A percentile compares a stretch with the other conserved stretches of the same genome.
phyloP scores from a whole-genome alignment of 1,284 basidiomycete species.

The Cryptococcus amylolentus region DNA sequence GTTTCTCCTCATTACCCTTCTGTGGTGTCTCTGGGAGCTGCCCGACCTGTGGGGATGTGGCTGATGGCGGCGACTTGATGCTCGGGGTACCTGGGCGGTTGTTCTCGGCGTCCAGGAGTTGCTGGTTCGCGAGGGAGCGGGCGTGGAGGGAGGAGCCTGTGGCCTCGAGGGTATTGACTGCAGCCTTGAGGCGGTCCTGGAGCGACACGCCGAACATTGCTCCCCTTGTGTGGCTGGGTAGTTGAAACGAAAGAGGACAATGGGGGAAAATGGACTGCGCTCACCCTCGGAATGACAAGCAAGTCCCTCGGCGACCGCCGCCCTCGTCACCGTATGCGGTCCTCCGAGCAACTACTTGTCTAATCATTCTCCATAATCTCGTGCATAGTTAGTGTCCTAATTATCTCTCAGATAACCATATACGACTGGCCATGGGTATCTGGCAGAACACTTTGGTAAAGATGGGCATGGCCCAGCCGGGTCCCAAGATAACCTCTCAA shows the following conservation, averaged over 20 bases:
- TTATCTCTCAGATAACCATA: too few relatives aligned
- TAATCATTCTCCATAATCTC: too few relatives aligned
- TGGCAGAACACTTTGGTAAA: conserved; percentile 38
- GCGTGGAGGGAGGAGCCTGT: conserved; percentile 37
- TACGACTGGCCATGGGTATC: conserved; percentile 28
- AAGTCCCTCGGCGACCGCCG: too few relatives aligned
- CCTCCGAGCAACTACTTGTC: too few relatives aligned
- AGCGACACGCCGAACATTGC: conserved; percentile 35
- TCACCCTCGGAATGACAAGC: too few relatives aligned
- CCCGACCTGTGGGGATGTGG: not conserved
- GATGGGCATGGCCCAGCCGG: conserved; percentile 61
- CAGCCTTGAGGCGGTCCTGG: conserved; percentile 43
- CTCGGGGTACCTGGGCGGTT: not conserved
- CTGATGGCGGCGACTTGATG: not conserved
- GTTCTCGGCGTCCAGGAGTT: conserved; percentile 6
- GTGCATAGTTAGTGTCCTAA: too few relatives aligned
- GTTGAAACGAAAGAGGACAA: too few relatives aligned
- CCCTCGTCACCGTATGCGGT: too few relatives aligned
- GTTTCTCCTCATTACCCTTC: too few relatives aligned
- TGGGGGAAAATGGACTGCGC: too few relatives aligned
- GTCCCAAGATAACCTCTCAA: conserved; percentile 85
- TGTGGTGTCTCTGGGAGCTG: not conserved
- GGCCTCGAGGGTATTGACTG: conserved; percentile 41
- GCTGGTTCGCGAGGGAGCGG: conserved; percentile 25
- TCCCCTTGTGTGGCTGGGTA: too few relatives aligned